Evolutionary conservation across 2,329 filamentous ascomycete species (phyloP).

Genomic region (Cercospora brassicicola): DNA sequence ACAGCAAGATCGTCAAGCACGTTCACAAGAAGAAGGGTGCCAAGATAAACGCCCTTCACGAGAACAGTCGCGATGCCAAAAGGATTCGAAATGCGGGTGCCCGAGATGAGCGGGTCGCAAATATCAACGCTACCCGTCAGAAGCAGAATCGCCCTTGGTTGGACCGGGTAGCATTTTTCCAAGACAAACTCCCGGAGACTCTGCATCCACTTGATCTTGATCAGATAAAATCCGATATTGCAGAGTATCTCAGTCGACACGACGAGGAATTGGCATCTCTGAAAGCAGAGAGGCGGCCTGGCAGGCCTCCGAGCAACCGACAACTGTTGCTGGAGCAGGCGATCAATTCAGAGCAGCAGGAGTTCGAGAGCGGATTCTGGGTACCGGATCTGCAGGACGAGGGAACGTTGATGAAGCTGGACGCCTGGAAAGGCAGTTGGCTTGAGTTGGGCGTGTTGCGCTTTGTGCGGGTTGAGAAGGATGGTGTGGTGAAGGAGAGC

Average conservation of each 20-base stretch:
- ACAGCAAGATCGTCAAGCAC: constrained; percentile 83
- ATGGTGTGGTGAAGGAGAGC: constrained; percentile 65
- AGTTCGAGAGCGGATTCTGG: constrained; percentile 83
- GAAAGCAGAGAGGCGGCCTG: constrained; percentile 71
- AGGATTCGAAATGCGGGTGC: constrained; percentile 75
- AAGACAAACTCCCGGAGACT: constrained; percentile 44
- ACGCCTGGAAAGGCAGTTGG: constrained; percentile 82
- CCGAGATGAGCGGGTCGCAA: constrained; percentile 79
- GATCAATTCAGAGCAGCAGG: constrained; percentile 69
- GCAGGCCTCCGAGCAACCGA: constrained; percentile 72
- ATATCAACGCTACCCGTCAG: constrained; percentile 65
- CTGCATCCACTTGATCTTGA: constrained; percentile 54
- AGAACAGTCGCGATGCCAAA: constrained; percentile 83
- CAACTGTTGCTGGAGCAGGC: constrained; percentile 76
- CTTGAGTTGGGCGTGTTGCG: constrained; percentile 71
- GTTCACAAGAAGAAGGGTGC: constrained; percentile 89
- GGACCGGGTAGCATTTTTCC: constrained; percentile 68
- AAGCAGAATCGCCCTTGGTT: constrained; percentile 69
- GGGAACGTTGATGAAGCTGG: constrained; percentile 64
- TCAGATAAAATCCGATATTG: constrained; percentile 56
- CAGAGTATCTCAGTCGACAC: constrained; percentile 58
- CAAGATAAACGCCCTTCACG: constrained; percentile 73
- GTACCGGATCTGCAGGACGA: constrained; percentile 73
- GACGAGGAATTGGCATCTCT: constrained; percentile 68
- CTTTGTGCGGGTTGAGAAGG: constrained; percentile 71